phyloP scores from a whole-genome alignment of 192 early-diverging fungal species.

The Spizellomyces punctatus region DNA sequence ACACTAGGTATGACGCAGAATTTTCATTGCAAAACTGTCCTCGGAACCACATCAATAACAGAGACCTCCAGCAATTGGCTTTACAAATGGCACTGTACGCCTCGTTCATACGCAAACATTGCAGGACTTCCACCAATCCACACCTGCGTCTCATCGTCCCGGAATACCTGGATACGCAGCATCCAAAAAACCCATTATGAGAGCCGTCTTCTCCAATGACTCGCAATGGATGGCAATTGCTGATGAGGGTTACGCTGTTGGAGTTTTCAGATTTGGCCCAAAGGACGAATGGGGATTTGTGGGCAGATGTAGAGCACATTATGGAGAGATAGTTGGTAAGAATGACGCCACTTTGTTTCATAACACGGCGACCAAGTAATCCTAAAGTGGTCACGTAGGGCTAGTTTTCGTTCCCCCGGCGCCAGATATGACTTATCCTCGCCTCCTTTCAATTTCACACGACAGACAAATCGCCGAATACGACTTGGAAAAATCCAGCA shows the following conservation, averaged over 20 bases:
- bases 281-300: slow-evolving; percentile 50
- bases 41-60: too few species aligned
- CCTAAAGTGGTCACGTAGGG: slow-evolving; percentile 21
- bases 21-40: too few species aligned
- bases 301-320: slow-evolving; percentile 49
- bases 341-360: too few species aligned
- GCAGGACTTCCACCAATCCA: slow-evolving; percentile 33
- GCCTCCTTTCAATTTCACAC: slow-evolving; percentile 45
- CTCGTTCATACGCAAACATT: slow-evolving; percentile 42
- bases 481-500: slow-evolving; percentile 38
- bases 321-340: slow-evolving; percentile 52
- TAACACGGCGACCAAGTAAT: neutral
- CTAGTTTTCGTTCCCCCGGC: slow-evolving; percentile 40
- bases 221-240: slow-evolving; percentile 40
- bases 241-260: slow-evolving; percentile 39
- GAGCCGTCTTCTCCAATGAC: slow-evolving; percentile 39
- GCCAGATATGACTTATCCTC: slow-evolving; percentile 17
- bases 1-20: slow-evolving; percentile 29
- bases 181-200: slow-evolving; percentile 25
- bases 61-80: slow-evolving; percentile 41
- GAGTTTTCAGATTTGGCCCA: slow-evolving; percentile 36
- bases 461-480: slow-evolving; percentile 56
- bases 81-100: slow-evolving; percentile 48
- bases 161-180: slow-evolving; percentile 29
- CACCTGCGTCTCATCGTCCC: slow-evolving; percentile 5